Conservation (phyloP, 2,329 filamentous ascomycete species). For the Penicillium sp. region DNA sequence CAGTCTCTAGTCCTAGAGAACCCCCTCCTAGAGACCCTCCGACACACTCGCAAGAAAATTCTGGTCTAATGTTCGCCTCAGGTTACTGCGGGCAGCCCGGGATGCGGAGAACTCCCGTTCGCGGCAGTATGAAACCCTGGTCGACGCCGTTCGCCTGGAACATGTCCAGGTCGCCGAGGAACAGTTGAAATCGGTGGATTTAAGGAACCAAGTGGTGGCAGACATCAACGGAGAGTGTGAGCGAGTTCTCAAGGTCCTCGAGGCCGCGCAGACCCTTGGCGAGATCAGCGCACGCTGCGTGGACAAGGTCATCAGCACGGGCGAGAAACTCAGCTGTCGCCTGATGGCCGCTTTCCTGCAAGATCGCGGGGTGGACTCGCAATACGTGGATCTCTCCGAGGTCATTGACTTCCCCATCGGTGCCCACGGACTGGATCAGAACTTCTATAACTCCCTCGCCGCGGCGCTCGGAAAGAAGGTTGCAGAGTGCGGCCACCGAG, state of each 20-base stretch:
- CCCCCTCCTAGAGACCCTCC: too few species aligned
- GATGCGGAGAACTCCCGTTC: slow-evolving; percentile 53
- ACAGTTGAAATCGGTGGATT: slow-evolving; percentile 61
- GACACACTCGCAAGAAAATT: background rate
- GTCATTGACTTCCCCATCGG: slow-evolving; percentile 68
- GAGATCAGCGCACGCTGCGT: slow-evolving; percentile 79
- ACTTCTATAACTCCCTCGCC: slow-evolving; percentile 71
- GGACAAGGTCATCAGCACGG: slow-evolving; percentile 89
- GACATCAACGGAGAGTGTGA: slow-evolving; percentile 80
- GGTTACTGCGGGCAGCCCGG: slow-evolving; percentile 53
- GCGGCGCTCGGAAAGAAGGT: slow-evolving; percentile 67
- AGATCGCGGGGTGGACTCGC: slow-evolving; percentile 78
- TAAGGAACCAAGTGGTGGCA: slow-evolving; percentile 63
- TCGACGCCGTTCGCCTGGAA: slow-evolving; percentile 80
- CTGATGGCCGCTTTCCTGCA: slow-evolving; percentile 86
- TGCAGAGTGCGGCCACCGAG: slow-evolving; percentile 65
- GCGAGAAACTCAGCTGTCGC: slow-evolving; percentile 92
- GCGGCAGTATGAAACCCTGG: slow-evolving; percentile 70
- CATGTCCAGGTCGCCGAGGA: slow-evolving; percentile 74
- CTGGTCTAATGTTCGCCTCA: slow-evolving; percentile 17
- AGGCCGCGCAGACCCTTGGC: slow-evolving; percentile 62
- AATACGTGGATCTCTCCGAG: slow-evolving; percentile 89
- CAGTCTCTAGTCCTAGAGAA: too few species aligned
- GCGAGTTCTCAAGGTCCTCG: slow-evolving; percentile 74
- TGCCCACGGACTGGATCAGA: slow-evolving; percentile 62